phyloP scores from a whole-genome alignment of 306 rosid species.

The Castanopsis chinensis region DNA sequence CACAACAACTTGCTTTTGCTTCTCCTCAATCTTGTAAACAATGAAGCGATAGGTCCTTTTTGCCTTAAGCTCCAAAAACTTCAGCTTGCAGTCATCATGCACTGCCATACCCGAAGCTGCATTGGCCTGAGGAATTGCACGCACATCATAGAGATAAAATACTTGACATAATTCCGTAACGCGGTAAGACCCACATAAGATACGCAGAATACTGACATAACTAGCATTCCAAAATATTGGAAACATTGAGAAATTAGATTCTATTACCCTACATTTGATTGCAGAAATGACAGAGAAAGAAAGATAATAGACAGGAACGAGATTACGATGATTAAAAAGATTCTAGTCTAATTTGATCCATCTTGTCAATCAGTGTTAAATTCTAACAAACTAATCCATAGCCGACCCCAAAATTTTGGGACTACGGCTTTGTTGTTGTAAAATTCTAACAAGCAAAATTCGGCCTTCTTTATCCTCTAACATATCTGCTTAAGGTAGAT shows the following conservation, averaged over 20 bases:
- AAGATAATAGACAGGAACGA: fast-evolving
- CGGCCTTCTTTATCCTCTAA: not conserved
- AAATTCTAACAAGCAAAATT: not conserved
- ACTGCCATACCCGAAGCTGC: slow-evolving; percentile 85
- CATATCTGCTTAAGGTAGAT: not conserved
- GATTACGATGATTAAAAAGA: not conserved
- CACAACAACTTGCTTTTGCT: slow-evolving; percentile 81
- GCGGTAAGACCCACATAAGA: not conserved
- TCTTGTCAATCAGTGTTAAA: too few species aligned
- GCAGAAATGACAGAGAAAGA: not conserved
- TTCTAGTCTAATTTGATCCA: not conserved
- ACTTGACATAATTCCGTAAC: not conserved
- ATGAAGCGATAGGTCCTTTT: slow-evolving; percentile 75
- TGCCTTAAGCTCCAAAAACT: slow-evolving; percentile 75
- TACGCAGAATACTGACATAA: not conserved
- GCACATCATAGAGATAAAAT: not conserved
- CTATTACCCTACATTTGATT: not conserved
- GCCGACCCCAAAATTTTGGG: not conserved
- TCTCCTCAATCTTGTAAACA: slow-evolving; percentile 78
- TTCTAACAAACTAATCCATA: too few species aligned
- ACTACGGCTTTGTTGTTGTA: too few species aligned
- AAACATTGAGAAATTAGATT: not conserved
- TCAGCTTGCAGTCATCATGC: slow-evolving; percentile 77
- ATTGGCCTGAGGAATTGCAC: slow-evolving; percentile 52
- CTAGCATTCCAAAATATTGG: not conserved